These are phyloP conservation scores for Penicillium coffeae DNA, from an alignment of 495 filamentous ascomycete genomes.

Conservation along the genomic window DNA sequence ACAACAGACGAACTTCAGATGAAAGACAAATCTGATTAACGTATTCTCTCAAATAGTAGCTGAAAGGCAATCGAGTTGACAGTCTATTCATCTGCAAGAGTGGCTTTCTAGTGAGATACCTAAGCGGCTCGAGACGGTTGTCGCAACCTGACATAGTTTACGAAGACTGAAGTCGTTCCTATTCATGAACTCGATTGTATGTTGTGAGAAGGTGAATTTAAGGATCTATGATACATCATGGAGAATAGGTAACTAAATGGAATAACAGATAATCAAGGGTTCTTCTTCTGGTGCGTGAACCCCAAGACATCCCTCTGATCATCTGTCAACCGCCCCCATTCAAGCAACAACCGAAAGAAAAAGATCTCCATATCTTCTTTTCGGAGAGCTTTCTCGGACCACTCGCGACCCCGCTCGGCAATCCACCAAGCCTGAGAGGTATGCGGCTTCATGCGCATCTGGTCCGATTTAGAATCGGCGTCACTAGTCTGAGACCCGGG, in stretches of 20 bases:
- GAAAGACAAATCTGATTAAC: no score
- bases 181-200: no score
- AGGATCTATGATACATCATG: neutral
- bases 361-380: constrained; percentile 84
- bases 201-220: no score
- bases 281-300: constrained; percentile 28
- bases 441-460: constrained; percentile 29
- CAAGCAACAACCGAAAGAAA: constrained; percentile 70
- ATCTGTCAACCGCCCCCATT: constrained; percentile 66
- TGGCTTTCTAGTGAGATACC: no score
- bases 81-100: no score
- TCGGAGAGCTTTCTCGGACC: constrained; percentile 62
- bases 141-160: no score
- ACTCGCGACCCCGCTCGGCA: constrained; percentile 61
- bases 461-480: constrained; percentile 5
- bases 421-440: constrained; percentile 56
- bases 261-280: neutral
- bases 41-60: no score
- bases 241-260: neutral
- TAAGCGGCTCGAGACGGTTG: no score
- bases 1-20: no score
- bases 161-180: no score
- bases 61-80: no score
- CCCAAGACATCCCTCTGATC: constrained; percentile 57
- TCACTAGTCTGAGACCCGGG: neutral